Conservation (phyloP, 1,284 basidiomycete species). For the Malassezia sympodialis region DNA sequence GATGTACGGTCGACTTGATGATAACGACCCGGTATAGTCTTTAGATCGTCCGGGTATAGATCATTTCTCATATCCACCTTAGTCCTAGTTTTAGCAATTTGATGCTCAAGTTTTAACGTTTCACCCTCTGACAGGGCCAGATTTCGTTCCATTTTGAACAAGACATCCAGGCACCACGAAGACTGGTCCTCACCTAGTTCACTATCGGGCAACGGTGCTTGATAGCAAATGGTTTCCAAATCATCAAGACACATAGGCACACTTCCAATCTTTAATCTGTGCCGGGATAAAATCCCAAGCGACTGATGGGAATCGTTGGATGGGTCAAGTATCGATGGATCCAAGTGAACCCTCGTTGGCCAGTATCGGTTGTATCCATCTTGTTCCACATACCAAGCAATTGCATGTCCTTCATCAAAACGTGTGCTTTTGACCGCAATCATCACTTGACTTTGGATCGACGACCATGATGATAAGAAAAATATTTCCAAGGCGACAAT, state of each 20-base stretch:
- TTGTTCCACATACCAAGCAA: conserved; percentile 12
- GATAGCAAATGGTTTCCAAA: conserved; percentile 8
- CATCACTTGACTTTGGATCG: conserved; percentile 1
- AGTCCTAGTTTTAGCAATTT: background rate
- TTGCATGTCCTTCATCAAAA: conserved; percentile 18
- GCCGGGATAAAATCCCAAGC: background rate
- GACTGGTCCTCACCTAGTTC: conserved; percentile 15
- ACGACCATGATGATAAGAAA: background rate
- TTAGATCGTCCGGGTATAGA: background rate
- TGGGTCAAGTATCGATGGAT: conserved; percentile 10
- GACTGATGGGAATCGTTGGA: background rate
- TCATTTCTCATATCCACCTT: background rate
- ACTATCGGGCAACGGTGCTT: conserved; percentile 9
- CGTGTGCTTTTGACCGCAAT: conserved; percentile 16
- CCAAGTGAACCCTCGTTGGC: conserved; percentile 2
- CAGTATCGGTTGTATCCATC: conserved; percentile 5
- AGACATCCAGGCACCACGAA: conserved; percentile 16
- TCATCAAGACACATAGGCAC: conserved; percentile 14
- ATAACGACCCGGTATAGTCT: background rate
- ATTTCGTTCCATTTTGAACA: conserved; percentile 9
- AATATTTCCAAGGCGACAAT: conserved; percentile 15
- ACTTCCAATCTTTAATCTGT: conserved; percentile 1
- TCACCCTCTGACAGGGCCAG: conserved; percentile 1
- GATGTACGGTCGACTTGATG: background rate
- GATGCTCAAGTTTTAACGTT: conserved; percentile 7